Percentiles rank a stretch among this genome's conserved stretches.
Evolutionary conservation across 352 stramenopile genomes (phyloP).

Genomic region (Phytophthora chlamydospora): DNA sequence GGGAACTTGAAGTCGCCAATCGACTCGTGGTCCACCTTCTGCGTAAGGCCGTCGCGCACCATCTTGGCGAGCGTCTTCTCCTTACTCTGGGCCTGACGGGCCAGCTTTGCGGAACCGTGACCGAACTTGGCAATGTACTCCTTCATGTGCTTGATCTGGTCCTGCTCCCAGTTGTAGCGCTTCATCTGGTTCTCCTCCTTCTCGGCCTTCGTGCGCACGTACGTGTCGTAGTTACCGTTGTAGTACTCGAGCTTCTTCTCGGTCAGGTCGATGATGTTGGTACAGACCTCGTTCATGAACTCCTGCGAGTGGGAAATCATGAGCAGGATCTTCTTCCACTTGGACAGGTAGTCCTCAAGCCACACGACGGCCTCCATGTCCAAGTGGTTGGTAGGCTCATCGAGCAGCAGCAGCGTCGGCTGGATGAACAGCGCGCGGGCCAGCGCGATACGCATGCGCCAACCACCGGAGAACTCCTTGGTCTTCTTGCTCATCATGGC

Average conservation of each 20-base stretch:
- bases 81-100: slow-evolving; percentile 97
- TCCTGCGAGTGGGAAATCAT: slow-evolving; percentile 98
- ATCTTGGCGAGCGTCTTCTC: slow-evolving; percentile 99
- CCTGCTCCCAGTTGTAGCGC: slow-evolving; percentile 97
- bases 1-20: slow-evolving; percentile 96
- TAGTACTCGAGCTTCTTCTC: slow-evolving; percentile 97
- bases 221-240: slow-evolving; percentile 98
- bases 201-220: slow-evolving; percentile 95
- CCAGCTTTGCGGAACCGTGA: slow-evolving; percentile 97
- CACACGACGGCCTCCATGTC: slow-evolving; percentile 99
- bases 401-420: slow-evolving; percentile 93
- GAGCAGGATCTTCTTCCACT: slow-evolving; percentile 97
- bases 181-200: slow-evolving; percentile 99
- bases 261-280: slow-evolving; percentile 97
- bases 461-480: slow-evolving; percentile 94
- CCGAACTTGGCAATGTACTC: slow-evolving; percentile 99
- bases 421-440: slow-evolving; percentile 98
- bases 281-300: slow-evolving; percentile 99
- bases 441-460: slow-evolving; percentile 97
- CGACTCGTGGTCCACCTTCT: slow-evolving; percentile 92
- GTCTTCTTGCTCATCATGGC: slow-evolving; percentile 95
- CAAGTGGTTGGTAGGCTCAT: slow-evolving; percentile 96
- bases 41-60: slow-evolving; percentile 94
- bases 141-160: slow-evolving; percentile 99
- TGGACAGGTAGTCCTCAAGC: slow-evolving; percentile 97